A percentile compares a stretch with the other conserved stretches of the same genome.
phyloP scores from a whole-genome alignment of 345 rosid genomes.

The Eucalyptus cladocalyx region DNA sequence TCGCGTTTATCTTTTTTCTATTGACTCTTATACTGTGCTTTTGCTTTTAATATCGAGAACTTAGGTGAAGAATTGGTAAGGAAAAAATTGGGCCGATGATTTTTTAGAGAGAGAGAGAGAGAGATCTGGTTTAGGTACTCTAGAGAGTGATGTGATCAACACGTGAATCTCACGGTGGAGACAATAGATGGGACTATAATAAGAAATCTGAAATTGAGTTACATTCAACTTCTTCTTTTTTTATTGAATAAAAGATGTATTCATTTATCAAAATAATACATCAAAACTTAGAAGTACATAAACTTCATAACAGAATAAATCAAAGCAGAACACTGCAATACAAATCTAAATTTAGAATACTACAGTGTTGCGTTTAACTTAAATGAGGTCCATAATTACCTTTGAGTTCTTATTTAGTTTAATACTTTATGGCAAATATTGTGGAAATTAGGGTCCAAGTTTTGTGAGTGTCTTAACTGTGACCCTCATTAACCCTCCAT shows the following conservation, averaged over 20 bases:
- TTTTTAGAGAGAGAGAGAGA: not conserved
- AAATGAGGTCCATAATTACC: not conserved
- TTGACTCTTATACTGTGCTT: not conserved
- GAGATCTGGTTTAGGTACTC: not conserved
- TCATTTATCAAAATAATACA: too few species aligned
- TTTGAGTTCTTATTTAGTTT: not conserved
- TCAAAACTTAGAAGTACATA: not conserved
- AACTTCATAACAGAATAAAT: not conserved
- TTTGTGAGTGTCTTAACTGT: not conserved
- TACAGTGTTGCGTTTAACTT: not conserved
- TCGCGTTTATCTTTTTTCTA: too few species aligned
- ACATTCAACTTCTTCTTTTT: accelerated
- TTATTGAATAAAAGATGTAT: not conserved
- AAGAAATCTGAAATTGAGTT: not conserved
- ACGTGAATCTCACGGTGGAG: accelerated
- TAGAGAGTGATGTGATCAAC: not conserved
- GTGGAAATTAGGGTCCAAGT: not conserved
- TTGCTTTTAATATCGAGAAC: not conserved
- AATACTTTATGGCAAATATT: not conserved
- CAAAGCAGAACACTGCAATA: not conserved
- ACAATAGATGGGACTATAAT: not conserved
- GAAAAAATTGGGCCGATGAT: not conserved
- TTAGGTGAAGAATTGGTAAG: not conserved
- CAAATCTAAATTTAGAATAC: not conserved
- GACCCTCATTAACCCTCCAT: not conserved